Percentiles rank a stretch among this genome's conserved stretches.
Conservation (phyloP, 768 basidiomycete genomes). For the Boletus pseudopeckii region DNA sequence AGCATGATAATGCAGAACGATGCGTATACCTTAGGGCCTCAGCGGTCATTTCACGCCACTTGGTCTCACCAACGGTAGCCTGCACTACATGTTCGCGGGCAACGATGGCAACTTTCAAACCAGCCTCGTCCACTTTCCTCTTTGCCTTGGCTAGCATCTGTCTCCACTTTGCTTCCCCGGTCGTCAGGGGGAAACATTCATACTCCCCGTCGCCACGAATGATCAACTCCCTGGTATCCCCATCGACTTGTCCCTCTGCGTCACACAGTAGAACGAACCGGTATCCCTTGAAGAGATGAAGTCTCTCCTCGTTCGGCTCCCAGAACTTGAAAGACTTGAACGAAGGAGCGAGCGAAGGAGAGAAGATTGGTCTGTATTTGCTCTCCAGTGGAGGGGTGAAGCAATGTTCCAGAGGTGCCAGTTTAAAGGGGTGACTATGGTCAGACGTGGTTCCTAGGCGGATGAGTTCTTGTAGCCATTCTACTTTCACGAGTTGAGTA, state of each 20-base stretch:
- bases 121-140: conserved; percentile 42
- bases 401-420: conserved; percentile 44
- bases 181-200: conserved; percentile 55
- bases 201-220: conserved; percentile 56
- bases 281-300: conserved; percentile 48
- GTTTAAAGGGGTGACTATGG: conserved; percentile 32
- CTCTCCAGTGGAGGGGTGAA: conserved; percentile 49
- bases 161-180: conserved; percentile 49
- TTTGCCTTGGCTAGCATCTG: conserved; percentile 49
- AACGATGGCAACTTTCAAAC: conserved; percentile 49
- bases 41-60: conserved; percentile 50
- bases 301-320: conserved; percentile 65
- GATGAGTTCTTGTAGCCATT: conserved; percentile 65
- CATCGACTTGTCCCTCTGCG: conserved; percentile 45
- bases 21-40: conserved; percentile 49
- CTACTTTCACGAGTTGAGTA: conserved; percentile 56
- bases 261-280: conserved; percentile 64
- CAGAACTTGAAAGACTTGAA: conserved; percentile 56
- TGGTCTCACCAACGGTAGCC: conserved; percentile 49
- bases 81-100: conserved; percentile 46
- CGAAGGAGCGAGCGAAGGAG: conserved; percentile 43
- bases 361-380: conserved; percentile 60
- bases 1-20: not conserved
- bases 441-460: conserved; percentile 42
- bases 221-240: conserved; percentile 52